Base-by-base conservation (phyloP, 208 protist species). In the Borovskyia barvae region DNA sequence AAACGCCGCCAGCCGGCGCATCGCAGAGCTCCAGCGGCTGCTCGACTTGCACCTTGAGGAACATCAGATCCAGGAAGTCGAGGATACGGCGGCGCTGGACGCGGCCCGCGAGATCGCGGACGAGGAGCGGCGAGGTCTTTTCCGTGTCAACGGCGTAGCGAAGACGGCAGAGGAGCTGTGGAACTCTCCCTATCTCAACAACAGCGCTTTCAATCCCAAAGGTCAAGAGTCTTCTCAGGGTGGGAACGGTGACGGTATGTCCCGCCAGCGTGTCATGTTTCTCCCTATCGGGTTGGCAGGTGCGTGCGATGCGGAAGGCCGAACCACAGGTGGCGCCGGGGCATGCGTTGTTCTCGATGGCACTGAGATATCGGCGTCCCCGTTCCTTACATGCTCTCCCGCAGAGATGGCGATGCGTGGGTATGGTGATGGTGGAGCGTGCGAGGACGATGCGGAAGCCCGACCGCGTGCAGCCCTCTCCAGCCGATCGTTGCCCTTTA, bases 1-100 rank as follows among this genome's bases (percentile, higher is more conserved):
- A 25, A 41, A 29, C 2, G 5, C 1, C 5, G 60, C 66, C 3
- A 72, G 62, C 12, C 56, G 55, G 33, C 66, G 57, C 41, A 80
- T 80, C 58, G 45, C 46, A 25, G 73, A 73, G 46, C 57, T 80
- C 30, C 67, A 68, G 49, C 39, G 57, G n/a, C 52, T 75, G 15
- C 67, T 80, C 4, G 43, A 37, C 3, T 45, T 57, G 17, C 45
- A 58, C 47, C 52, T 43, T 5, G 37, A 37, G 0, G 33, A 51
- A 17, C 42, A 43, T 19, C 33, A 52, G 45, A 30, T 57, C 37
- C 9, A 56, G 37, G 19, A 29, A 9, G 47, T 40, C 6, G 39
- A 42, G 29, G 46, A 52, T 12, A 33, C 22, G 19, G 20, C 45
- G 1, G 11, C n/a, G 15, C 1, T 22, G 3, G 54, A 42, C 30